A percentile compares a stretch with the other conserved stretches of the same genome.
Conservation (phyloP, 78 protist species). For the Dictyostelium purpureum region DNA sequence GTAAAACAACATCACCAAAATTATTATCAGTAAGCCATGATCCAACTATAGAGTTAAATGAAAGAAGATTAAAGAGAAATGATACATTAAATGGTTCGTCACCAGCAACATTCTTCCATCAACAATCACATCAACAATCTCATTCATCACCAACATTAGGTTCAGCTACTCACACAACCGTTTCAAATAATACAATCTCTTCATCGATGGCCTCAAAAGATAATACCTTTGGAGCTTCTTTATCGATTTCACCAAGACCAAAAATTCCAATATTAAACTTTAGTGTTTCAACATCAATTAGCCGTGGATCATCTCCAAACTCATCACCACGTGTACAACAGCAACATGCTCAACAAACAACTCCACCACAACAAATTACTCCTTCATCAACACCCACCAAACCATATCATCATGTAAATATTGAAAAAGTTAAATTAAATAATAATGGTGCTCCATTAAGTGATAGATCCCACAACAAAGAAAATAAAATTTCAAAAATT, state of each 20-base stretch:
- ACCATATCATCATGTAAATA: neutral
- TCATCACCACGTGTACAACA: neutral
- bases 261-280: slow-evolving; percentile 9
- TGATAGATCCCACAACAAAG: neutral
- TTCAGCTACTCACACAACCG: neutral
- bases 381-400: neutral
- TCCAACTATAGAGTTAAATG: slow-evolving; percentile 2
- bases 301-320: neutral
- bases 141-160: neutral
- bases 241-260: neutral
- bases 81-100: neutral
- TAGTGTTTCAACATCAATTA: neutral
- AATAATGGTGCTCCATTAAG: neutral
- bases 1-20: neutral
- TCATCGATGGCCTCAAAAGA: neutral
- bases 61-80: slow-evolving; percentile 10
- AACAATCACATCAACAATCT: too few relatives aligned
- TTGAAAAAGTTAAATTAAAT: neutral
- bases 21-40: neutral
- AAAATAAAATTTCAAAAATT: neutral
- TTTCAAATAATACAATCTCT: neutral
- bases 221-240: neutral
- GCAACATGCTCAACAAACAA: neutral
- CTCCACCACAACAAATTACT: neutral
- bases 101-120: slow-evolving; percentile 25